Base-by-base conservation (phyloP, 2,329 filamentous ascomycete genomes). In the Furcasterigmium furcatum region DNA sequence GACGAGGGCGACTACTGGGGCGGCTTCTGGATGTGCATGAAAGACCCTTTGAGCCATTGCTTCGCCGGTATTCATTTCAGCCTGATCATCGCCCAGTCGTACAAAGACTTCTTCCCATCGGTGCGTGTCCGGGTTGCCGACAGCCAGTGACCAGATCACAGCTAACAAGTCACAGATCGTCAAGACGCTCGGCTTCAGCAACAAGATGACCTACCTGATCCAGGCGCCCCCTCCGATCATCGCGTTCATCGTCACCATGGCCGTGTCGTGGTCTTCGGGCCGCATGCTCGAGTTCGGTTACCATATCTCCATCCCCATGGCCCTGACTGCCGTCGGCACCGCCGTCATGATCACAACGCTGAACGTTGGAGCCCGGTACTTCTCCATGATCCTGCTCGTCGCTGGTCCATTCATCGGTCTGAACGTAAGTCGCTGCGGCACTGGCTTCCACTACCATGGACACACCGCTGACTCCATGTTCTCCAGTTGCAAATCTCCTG, bases 91-190 rank as follows among this genome's bases (percentile, higher is more conserved):
- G 68, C 63, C 1, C 57, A 55, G 47, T 64, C 67, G 0, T 68
- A 67, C 55, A 70, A 70, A 45, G 67, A 67, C 43, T 73, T 72
- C 56, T 67, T 69, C 44, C 70, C 70, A 5, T 71, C 68, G 36
- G 57, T 61, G 9, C 43, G 55, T 39, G 4, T 2, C n/a, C 12
- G 1, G 1, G n/a, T n/a, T n/a, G 9, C 24, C n/a, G 18, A 18
- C 13, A 29, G n/a, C 13, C 13, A 14, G 32, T 16, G 4, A 2
- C n/a, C n/a, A n/a, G n/a, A n/a, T n/a, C n/a, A n/a, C n/a, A n/a
- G n/a, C 45, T 49, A 5, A 49, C 34, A n/a, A 16, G 16, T 41
- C 3, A 16, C 18, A 63, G 54, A 64, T 64, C 8, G 46, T 64
- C 0, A 44, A 50, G 1, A 64, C 61, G 0, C 56, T 64, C 7